Percentiles rank a stretch among this genome's conserved stretches.
Evolutionary conservation across 805 yeast genomes (phyloP).

Genomic region (Barnettozyma sp.): DNA sequence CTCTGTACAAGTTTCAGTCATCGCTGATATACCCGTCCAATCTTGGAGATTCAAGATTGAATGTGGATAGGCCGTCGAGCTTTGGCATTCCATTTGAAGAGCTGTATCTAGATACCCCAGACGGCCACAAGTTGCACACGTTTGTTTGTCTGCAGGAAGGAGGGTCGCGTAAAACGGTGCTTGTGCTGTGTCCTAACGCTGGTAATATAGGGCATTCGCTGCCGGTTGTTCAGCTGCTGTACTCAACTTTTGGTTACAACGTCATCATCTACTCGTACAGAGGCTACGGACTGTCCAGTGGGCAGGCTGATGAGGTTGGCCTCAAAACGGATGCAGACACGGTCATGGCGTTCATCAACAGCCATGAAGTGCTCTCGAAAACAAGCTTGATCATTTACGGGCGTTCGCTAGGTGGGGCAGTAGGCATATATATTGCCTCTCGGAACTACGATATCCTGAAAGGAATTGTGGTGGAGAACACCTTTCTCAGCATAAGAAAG

Average conservation of each 20-base stretch:
- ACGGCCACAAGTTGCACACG: constrained; percentile 62
- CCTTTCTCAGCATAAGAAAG: constrained; percentile 70
- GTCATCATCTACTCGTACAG: constrained; percentile 83
- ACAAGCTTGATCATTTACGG: constrained; percentile 70
- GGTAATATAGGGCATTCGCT: constrained; percentile 91
- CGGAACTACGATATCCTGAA: constrained; percentile 42
- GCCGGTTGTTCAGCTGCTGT: constrained; percentile 71
- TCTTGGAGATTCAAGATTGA: constrained; percentile 63
- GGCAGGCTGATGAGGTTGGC: constrained; percentile 70
- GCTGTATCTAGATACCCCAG: constrained; percentile 54
- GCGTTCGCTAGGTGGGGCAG: constrained; percentile 93
- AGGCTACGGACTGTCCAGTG: constrained; percentile 83
- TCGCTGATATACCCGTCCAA: constrained; percentile 77
- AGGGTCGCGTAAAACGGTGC: constrained; percentile 58
- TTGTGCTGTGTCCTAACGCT: constrained; percentile 86
- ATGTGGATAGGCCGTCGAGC: constrained; percentile 71
- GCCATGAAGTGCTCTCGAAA: constrained; percentile 45
- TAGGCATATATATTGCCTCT: constrained; percentile 74
- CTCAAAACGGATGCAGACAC: constrained; percentile 77
- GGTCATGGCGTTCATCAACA: constrained; percentile 49
- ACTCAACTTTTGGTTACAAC: constrained; percentile 55
- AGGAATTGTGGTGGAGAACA: constrained; percentile 78
- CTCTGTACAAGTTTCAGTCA: constrained; percentile 56
- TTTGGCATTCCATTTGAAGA: constrained; percentile 62
- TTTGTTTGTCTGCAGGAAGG: constrained; percentile 53